Base-by-base conservation (phyloP, 1,284 basidiomycete genomes). In the Rhodotorula sp. region DNA sequence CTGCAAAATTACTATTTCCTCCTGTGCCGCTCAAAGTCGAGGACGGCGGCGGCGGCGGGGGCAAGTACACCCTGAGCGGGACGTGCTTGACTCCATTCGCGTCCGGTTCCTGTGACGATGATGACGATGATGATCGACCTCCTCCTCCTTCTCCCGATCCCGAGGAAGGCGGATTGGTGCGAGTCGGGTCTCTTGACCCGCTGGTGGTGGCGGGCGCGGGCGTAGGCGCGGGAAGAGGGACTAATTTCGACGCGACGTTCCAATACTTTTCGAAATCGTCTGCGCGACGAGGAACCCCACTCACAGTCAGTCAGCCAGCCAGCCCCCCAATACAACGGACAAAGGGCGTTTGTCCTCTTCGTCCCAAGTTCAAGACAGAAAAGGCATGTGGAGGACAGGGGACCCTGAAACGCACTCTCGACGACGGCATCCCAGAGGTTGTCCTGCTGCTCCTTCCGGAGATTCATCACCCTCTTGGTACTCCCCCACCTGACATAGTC, bases 231-330 rank as follows among this genome's bases (percentile, higher is more conserved):
- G 83, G 83, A 1, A 82, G 78, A 3, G 85, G 84, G 2, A 85
- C 76, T 6, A 98, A 86, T 79, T 95, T 94, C 17, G 89, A 86
- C 2, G 93, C 93, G 74, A 97, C 90, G 54, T 90, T 87, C 88
- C 91, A 94, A 79, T 91, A 96, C 72, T 93, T 87, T 75, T 97
- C 94, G 79, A 95, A 97, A 80, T 95, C 94, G 81, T 95, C 93
- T 92, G 75, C 29, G 78, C 48, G 75, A n/a, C n/a, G 18, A n/a
- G 2, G 17, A 17, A 49, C 6, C 6, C 7, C 48, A 49, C 48
- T 8, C 17, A 18, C 7, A 53, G 4, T 3, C n/a, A n/a, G n/a
- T n/a, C n/a, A n/a, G n/a, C n/a, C n/a, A n/a, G n/a, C n/a, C n/a
- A n/a, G n/a, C n/a, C n/a, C n/a, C n/a, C n/a, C n/a, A n/a, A n/a